Conservation (phyloP, 2,329 filamentous ascomycete species). For the Gyromitra esculenta region DNA sequence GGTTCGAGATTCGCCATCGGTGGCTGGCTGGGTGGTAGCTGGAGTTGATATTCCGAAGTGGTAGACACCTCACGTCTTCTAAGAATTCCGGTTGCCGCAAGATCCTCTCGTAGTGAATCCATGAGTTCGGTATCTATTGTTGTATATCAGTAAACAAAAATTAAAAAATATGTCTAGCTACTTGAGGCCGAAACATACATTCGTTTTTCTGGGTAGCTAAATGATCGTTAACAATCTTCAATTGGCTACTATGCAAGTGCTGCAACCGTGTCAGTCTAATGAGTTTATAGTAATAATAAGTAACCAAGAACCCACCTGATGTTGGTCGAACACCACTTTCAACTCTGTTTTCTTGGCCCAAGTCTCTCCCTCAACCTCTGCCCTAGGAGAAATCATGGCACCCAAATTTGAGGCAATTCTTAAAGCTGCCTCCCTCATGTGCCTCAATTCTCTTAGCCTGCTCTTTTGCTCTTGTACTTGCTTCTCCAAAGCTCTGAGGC, state of each 20-base stretch:
- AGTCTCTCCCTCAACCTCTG: neutral
- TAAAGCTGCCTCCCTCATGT: constrained; percentile 43
- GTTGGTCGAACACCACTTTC: constrained; percentile 48
- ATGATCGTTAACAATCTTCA: constrained; percentile 27
- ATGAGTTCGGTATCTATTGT: constrained; percentile 51
- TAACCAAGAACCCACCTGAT: constrained; percentile 36
- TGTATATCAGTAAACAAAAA: neutral
- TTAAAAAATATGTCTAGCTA: neutral
- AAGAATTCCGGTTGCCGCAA: constrained; percentile 35
- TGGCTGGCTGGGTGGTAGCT: constrained; percentile 1
- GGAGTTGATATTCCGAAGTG: constrained; percentile 15
- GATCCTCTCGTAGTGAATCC: constrained; percentile 47
- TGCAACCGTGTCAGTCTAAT: constrained; percentile 16
- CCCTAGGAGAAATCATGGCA: neutral
- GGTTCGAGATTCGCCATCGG: too few relatives aligned
- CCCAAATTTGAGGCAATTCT: neutral
- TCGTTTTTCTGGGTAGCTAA: constrained; percentile 38
- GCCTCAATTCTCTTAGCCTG: constrained; percentile 48
- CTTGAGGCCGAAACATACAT: constrained; percentile 29
- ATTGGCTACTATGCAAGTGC: constrained; percentile 34
- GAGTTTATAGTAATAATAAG: neutral
- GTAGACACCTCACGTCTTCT: constrained; percentile 20
- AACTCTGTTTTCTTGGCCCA: constrained; percentile 26
- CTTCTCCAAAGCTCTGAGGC: constrained; percentile 55
- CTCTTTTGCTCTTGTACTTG: constrained; percentile 55